Evolutionary conservation across 2,329 filamentous ascomycete genomes (phyloP).

Genomic region (Penicillium oxalicum): DNA sequence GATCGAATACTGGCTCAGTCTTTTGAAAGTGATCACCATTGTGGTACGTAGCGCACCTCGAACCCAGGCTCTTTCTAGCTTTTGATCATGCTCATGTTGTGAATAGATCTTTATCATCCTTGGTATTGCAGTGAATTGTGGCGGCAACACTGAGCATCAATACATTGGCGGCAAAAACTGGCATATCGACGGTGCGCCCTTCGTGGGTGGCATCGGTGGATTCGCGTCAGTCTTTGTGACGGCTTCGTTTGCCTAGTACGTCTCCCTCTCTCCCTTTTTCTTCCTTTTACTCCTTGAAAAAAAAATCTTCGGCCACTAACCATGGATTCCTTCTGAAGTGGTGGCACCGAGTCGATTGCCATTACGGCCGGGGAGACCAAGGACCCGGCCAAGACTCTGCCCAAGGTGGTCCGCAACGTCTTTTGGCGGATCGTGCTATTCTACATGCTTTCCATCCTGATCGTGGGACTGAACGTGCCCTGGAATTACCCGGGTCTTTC

Average conservation of each 20-base stretch:
- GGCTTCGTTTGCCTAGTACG: conserved; percentile 54
- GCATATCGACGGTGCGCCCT: conserved; percentile 55
- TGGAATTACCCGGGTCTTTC: conserved; percentile 48
- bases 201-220: conserved; percentile 59
- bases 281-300: too few species aligned
- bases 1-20: conserved; percentile 39
- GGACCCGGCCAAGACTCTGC: conserved; percentile 55
- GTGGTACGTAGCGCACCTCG: conserved; percentile 25
- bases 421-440: conserved; percentile 59
- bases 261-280: background rate
- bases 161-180: conserved; percentile 58
- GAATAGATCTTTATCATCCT: conserved; percentile 56
- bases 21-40: conserved; percentile 40
- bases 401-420: conserved; percentile 59
- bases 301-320: background rate
- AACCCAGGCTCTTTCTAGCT: background rate
- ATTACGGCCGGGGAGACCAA: conserved; percentile 63
- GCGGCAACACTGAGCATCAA: conserved; percentile 48
- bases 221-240: conserved; percentile 61
- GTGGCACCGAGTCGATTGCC: conserved; percentile 59
- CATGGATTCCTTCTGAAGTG: conserved; percentile 25
- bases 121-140: conserved; percentile 55
- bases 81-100: background rate
- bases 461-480: conserved; percentile 56
- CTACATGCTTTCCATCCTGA: conserved; percentile 47